Conservation (phyloP, 352 stramenopile species). For the Phytophthora sp. region DNA sequence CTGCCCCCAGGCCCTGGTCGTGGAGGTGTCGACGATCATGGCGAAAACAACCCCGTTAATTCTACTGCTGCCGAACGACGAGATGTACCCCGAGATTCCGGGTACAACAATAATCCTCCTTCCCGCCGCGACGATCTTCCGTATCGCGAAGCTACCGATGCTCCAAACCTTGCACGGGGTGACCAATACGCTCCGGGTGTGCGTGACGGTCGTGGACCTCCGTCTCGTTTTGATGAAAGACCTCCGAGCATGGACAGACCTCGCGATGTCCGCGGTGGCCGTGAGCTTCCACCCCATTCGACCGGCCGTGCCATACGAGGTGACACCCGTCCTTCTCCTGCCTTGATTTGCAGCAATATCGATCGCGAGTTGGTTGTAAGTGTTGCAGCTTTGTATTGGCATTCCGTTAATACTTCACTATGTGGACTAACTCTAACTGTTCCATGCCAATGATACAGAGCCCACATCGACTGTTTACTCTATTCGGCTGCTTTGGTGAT, state of each 20-base stretch:
- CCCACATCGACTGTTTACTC: conserved; percentile 72
- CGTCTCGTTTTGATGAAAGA: conserved; percentile 28
- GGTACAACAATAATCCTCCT: conserved; percentile 25
- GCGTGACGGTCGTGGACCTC: conserved; percentile 21
- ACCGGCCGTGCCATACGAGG: conserved; percentile 63
- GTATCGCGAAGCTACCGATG: conserved; percentile 16
- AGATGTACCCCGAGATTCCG: conserved; percentile 17
- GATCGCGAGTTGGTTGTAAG: conserved; percentile 67
- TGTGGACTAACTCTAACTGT: background rate
- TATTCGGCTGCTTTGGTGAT: conserved; percentile 87
- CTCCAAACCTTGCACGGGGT: conserved; percentile 17
- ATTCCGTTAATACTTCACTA: background rate
- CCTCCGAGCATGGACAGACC: conserved; percentile 24
- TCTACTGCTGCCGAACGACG: conserved; percentile 17
- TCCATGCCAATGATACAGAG: conserved; percentile 37
- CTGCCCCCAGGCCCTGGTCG: conserved; percentile 51
- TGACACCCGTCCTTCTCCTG: conserved; percentile 61
- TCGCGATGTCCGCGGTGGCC: conserved; percentile 30
- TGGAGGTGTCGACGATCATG: conserved; percentile 18
- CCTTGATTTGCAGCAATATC: conserved; percentile 88
- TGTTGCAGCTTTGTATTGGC: background rate
- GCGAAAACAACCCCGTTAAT: conserved; percentile 5
- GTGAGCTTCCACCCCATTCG: conserved; percentile 58
- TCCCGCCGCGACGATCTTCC: conserved; percentile 21
- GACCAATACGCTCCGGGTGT: conserved; percentile 28